These are phyloP conservation scores for Sphaerulina vaccinii DNA, from an alignment of 2,329 filamentous ascomycete species.

Conservation along the genomic window DNA sequence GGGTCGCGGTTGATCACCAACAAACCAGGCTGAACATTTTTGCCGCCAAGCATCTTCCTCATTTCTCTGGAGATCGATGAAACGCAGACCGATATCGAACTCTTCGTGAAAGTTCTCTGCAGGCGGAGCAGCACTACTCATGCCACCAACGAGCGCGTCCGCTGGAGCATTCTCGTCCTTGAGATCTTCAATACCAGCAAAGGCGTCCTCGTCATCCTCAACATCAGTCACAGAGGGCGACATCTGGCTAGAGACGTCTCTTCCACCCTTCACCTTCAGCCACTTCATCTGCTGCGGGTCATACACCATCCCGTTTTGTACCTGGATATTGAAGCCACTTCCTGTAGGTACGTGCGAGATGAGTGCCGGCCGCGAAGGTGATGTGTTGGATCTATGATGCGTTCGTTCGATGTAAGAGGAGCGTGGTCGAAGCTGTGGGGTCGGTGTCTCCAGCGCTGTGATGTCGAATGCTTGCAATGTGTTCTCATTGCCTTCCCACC, in stretches of 20 bases:
- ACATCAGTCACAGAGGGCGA: conserved; percentile 63
- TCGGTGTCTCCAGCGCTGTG: conserved; percentile 39
- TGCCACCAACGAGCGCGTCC: conserved; percentile 23
- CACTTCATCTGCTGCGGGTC: conserved; percentile 97
- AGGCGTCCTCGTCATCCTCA: conserved; percentile 88
- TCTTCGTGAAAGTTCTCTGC: conserved; percentile 77
- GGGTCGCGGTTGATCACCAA: conserved; percentile 56
- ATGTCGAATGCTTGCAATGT: conserved; percentile 74
- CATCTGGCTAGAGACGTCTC: conserved; percentile 38
- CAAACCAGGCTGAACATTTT: conserved; percentile 84
- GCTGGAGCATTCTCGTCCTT: conserved; percentile 58
- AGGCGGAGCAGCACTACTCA: conserved; percentile 58
- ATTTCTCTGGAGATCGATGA: conserved; percentile 81
- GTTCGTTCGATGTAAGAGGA: conserved; percentile 38
- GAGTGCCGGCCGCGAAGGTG: conserved; percentile 65
- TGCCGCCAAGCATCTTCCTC: conserved; percentile 90
- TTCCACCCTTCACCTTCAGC: conserved; percentile 62
- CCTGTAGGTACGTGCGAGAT: conserved; percentile 78
- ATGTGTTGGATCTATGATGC: conserved; percentile 36
- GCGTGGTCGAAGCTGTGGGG: conserved; percentile 32
- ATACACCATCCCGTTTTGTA: conserved; percentile 98
- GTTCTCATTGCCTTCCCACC: conserved; percentile 97
- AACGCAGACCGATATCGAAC: conserved; percentile 95
- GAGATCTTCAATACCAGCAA: conserved; percentile 90
- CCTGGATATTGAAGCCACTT: conserved; percentile 77